These are phyloP conservation scores for Candida tetrigidarum DNA, from an alignment of 1,139 yeast species.

Conservation along the genomic window DNA sequence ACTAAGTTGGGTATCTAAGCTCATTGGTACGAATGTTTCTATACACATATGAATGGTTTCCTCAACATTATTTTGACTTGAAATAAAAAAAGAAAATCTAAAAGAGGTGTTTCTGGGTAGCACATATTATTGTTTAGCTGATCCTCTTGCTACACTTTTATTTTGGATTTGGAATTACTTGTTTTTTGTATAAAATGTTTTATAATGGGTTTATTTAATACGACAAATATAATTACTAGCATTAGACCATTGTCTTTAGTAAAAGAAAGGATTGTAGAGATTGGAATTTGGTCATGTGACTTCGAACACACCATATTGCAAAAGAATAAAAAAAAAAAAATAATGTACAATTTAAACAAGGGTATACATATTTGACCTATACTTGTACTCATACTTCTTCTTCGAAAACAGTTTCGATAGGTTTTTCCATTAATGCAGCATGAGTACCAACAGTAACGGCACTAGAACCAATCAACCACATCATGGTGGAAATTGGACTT, in stretches of 20 bases:
- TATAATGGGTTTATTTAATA: conserved; percentile 7
- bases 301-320: no score
- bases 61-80: conserved; percentile 6
- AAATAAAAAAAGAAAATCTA: background rate
- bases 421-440: conserved; percentile 95
- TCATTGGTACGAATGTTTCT: conserved; percentile 12
- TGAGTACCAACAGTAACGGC: conserved; percentile 87
- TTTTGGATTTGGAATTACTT: background rate
- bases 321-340: background rate
- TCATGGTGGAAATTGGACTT: conserved; percentile 88
- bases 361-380: background rate
- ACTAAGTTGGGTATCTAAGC: conserved; percentile 97
- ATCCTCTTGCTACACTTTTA: background rate
- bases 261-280: no score
- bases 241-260: background rate
- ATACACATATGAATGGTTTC: conserved; percentile 5
- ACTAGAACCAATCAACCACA: conserved; percentile 98
- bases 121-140: background rate
- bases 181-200: conserved; percentile 5
- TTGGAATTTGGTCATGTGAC: background rate
- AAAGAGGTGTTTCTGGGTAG: background rate
- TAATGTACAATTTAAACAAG: background rate
- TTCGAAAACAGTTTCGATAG: conserved; percentile 96
- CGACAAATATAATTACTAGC: conserved; percentile 6
- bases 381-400: conserved; percentile 58